These are phyloP conservation scores for Penicillium nucicola DNA, from an alignment of 495 filamentous ascomycete species.

Conservation along the genomic window DNA sequence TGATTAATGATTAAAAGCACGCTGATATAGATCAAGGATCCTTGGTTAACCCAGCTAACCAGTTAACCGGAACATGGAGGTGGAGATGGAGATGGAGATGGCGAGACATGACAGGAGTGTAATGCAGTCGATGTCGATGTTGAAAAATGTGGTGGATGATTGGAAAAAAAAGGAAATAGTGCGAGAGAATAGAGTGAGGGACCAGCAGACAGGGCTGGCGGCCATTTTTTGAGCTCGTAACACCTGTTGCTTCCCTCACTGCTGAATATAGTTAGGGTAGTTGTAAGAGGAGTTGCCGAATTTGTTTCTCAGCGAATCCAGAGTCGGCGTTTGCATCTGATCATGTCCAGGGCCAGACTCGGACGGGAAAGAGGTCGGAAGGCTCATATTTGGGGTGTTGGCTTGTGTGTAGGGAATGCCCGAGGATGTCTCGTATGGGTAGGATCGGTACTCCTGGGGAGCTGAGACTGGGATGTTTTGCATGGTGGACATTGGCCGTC, in stretches of 20 bases:
- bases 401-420: constrained; percentile 32
- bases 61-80: constrained; percentile 2
- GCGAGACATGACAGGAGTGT: neutral
- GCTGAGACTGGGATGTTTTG: constrained; percentile 34
- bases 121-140: too few relatives aligned
- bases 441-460: constrained; percentile 33
- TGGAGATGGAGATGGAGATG: neutral
- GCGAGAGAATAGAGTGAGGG: neutral
- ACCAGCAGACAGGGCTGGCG: constrained; percentile 11
- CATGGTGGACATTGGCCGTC: constrained; percentile 28
- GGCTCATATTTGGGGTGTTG: constrained; percentile 38
- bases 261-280: constrained; percentile 34
- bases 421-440: constrained; percentile 32
- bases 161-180: too few relatives aligned
- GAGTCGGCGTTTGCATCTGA: constrained; percentile 22
- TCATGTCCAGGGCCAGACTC: constrained; percentile 25
- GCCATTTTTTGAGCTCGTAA: constrained; percentile 9
- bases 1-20: constrained; percentile 24
- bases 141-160: neutral
- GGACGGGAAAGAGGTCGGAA: constrained; percentile 32
- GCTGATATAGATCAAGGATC: constrained; percentile 12
- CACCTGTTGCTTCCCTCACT: constrained; percentile 8
- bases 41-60: constrained; percentile 13
- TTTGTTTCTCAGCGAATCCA: constrained; percentile 31
- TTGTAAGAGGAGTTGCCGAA: constrained; percentile 32